Evolutionary conservation across 495 filamentous ascomycete species (phyloP).

Genomic region (Tuber indicum): DNA sequence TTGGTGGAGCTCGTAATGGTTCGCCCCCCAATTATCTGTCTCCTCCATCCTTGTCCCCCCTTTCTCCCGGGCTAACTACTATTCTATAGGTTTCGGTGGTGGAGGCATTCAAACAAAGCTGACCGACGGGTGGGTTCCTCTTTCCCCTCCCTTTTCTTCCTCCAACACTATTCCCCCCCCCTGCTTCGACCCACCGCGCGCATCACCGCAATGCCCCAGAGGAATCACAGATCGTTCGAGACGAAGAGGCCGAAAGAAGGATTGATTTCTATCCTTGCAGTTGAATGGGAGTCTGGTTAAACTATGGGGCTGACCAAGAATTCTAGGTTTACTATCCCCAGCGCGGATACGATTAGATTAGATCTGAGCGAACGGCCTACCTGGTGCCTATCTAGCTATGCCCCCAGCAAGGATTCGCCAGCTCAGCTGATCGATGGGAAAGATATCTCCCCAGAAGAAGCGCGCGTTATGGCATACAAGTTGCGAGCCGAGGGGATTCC

Average conservation of each 20-base stretch:
- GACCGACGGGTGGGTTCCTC: conserved; percentile 18
- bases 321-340: conserved; percentile 32
- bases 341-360: conserved; percentile 31
- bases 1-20: conserved; percentile 25
- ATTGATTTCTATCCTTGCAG: not conserved
- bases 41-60: not conserved
- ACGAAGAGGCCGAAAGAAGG: not conserved
- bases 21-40: conserved; percentile 14
- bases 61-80: conserved; percentile 10
- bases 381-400: conserved; percentile 41
- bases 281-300: not conserved
- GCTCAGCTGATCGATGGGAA: conserved; percentile 41
- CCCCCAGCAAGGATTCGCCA: conserved; percentile 41
- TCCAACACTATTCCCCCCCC: not conserved
- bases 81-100: conserved; percentile 22
- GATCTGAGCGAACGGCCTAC: conserved; percentile 37
- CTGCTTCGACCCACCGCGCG: not conserved
- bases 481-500: conserved; percentile 30
- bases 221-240: not conserved
- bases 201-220: not conserved
- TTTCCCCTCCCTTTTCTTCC: not conserved
- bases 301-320: not conserved
- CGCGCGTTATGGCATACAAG: conserved; percentile 35
- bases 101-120: conserved; percentile 24
- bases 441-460: conserved; percentile 40